These are phyloP conservation scores for Setaria italica DNA, from an alignment of 202 grass and related monocot species.

Conservation along the genomic window DNA sequence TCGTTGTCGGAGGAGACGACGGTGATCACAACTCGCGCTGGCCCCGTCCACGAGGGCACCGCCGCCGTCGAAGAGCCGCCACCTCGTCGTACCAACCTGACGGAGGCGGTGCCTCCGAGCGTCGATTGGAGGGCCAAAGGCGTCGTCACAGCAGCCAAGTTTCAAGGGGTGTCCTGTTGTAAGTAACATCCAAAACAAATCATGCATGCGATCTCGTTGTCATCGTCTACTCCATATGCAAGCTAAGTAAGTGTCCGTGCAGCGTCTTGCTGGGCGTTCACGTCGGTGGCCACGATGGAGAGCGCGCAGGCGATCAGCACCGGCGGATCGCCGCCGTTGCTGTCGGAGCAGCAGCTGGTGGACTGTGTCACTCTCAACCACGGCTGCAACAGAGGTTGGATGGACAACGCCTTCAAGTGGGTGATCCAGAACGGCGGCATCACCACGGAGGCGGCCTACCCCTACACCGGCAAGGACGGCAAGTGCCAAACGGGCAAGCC, in stretches of 20 bases:
- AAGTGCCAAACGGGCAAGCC: no score
- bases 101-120: not conserved
- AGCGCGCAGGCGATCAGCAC: no score
- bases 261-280: no score
- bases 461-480: no score
- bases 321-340: no score
- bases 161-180: slow-evolving; percentile 14
- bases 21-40: not conserved
- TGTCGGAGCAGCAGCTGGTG: not conserved
- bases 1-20: not conserved
- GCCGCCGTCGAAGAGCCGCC: not conserved
- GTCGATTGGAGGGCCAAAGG: slow-evolving; percentile 36
- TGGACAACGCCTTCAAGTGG: not conserved
- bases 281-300: no score
- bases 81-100: not conserved
- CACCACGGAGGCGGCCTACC: no score
- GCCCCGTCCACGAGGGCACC: not conserved
- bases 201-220: no score
- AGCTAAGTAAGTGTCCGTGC: no score
- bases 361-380: not conserved
- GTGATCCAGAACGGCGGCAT: not conserved
- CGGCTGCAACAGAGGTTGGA: not conserved
- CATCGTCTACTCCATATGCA: no score
- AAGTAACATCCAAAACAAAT: not conserved
- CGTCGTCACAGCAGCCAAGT: slow-evolving; percentile 31